A percentile compares a stretch with the other conserved stretches of the same genome.
These are phyloP conservation scores for Diversispora eburnea DNA, from an alignment of 192 early-diverging fungal genomes.

Conservation along the genomic window DNA sequence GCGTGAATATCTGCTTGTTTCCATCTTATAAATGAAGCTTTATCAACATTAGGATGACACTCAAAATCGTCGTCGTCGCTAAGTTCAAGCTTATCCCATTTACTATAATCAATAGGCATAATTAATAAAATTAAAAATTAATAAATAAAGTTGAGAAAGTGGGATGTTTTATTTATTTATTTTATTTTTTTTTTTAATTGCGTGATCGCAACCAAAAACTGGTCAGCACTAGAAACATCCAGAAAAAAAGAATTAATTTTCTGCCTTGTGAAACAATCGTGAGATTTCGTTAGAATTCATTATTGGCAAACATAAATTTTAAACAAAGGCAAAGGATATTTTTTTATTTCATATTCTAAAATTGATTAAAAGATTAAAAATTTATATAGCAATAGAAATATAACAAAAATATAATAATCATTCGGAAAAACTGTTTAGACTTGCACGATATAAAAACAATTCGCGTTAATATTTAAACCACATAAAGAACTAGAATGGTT, in stretches of 20 bases:
- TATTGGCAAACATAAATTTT: too few species aligned
- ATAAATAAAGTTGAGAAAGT: neutral
- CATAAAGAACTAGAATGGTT: too few species aligned
- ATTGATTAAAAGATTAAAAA: too few species aligned
- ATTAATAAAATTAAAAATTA: slow-evolving; percentile 1
- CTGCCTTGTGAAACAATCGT: neutral
- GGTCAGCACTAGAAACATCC: slow-evolving; percentile 8
- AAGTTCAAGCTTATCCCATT: slow-evolving; percentile 95
- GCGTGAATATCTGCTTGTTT: slow-evolving; percentile 85
- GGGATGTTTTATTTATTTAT: neutral
- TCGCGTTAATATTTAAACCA: too few species aligned
- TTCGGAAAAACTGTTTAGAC: too few species aligned
- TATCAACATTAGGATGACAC: slow-evolving; percentile 93
- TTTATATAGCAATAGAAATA: too few species aligned
- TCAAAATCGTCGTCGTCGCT: slow-evolving; percentile 98
- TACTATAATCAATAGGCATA: slow-evolving; percentile 76
- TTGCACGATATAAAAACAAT: too few species aligned
- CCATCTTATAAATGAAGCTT: slow-evolving; percentile 85
- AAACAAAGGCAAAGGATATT: too few species aligned
- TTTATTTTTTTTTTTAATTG: slow-evolving; percentile 3
- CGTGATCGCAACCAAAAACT: neutral
- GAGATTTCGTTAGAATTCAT: neutral
- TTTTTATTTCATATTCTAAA: too few species aligned
- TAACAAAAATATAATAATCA: too few species aligned
- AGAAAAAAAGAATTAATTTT: neutral